A percentile compares a stretch with the other conserved stretches of the same genome.
Evolutionary conservation across 2,329 filamentous ascomycete genomes (phyloP).

Genomic region (Cyanodermella asteris): DNA sequence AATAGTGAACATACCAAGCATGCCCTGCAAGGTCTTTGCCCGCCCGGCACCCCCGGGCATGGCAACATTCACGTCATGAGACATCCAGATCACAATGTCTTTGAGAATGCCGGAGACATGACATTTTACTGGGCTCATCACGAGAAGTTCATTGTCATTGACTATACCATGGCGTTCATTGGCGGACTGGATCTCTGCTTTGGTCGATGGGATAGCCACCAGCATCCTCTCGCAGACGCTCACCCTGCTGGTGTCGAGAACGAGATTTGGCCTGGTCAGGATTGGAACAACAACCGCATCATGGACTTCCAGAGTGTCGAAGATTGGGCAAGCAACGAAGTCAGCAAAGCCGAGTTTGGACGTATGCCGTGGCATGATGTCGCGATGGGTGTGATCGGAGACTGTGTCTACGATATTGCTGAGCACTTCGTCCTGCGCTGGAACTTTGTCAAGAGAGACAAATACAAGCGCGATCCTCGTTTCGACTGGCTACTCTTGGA

Average conservation of each 20-base stretch:
- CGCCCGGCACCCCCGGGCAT: slow-evolving; percentile 57
- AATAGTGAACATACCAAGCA: slow-evolving; percentile 88
- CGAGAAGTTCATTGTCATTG: slow-evolving; percentile 91
- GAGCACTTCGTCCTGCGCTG: slow-evolving; percentile 87
- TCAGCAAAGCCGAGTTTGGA: slow-evolving; percentile 75
- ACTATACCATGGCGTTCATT: slow-evolving; percentile 78
- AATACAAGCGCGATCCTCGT: slow-evolving; percentile 71
- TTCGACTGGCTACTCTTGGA: slow-evolving; percentile 73
- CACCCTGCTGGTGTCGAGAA: slow-evolving; percentile 64
- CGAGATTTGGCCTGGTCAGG: slow-evolving; percentile 85
- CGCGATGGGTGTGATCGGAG: slow-evolving; percentile 72
- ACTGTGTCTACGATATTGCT: slow-evolving; percentile 79
- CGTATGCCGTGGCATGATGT: slow-evolving; percentile 99
- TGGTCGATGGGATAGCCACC: slow-evolving; percentile 74
- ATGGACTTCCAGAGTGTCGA: slow-evolving; percentile 85
- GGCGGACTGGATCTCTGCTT: slow-evolving; percentile 91
- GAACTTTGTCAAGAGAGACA: slow-evolving; percentile 95
- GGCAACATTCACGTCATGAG: slow-evolving; percentile 79
- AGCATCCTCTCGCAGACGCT: slow-evolving; percentile 69
- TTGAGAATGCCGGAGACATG: slow-evolving; percentile 88
- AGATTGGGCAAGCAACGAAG: slow-evolving; percentile 82
- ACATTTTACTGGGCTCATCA: slow-evolving; percentile 97
- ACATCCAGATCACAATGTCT: slow-evolving; percentile 84
- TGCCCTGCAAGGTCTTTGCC: slow-evolving; percentile 56
- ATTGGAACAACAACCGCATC: slow-evolving; percentile 94